Evolutionary conservation across 169 alveolate genomes (phyloP).

Genomic region (Theileria luwenshuni): DNA sequence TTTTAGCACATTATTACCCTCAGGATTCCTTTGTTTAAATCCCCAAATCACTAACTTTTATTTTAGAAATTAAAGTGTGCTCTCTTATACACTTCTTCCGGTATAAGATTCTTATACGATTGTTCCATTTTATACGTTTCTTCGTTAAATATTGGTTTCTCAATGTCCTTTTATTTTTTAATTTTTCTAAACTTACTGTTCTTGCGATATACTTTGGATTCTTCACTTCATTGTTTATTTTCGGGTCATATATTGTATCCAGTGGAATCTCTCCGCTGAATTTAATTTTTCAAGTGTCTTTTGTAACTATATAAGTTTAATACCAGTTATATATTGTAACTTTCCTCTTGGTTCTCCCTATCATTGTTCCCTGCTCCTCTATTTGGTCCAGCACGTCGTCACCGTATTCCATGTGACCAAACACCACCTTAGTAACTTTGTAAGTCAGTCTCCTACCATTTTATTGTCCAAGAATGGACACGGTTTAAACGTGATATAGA

Average conservation of each 20-base stretch:
- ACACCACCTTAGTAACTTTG: constrained; percentile 71
- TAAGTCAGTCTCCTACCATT: constrained; percentile 67
- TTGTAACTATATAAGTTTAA: not conserved
- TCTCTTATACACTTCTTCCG: constrained; percentile 68
- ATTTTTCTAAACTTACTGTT: constrained; percentile 28
- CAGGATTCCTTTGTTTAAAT: no score
- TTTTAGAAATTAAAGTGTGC: constrained; percentile 63
- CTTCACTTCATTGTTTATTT: constrained; percentile 34
- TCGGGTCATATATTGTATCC: constrained; percentile 60
- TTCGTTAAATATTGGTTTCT: constrained; percentile 44
- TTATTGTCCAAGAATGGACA: constrained; percentile 92
- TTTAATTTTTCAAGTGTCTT: not conserved
- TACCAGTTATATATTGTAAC: constrained; percentile 81
- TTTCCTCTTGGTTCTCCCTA: constrained; percentile 77
- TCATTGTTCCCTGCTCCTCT: constrained; percentile 77
- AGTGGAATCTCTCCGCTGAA: constrained; percentile 69
- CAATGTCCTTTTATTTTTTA: constrained; percentile 28
- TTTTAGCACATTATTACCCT: not conserved
- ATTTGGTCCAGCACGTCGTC: constrained; percentile 75
- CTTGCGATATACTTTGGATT: constrained; percentile 52
- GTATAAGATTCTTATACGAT: constrained; percentile 54
- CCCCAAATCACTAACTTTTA: no score
- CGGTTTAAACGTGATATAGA: constrained; percentile 90
- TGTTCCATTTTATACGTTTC: constrained; percentile 50
- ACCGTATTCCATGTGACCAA: constrained; percentile 82